Percentiles rank a stretch among this genome's conserved stretches.
Evolutionary conservation across 148 eudicot genomes (phyloP).

Genomic region (Talinum fruticosum): DNA sequence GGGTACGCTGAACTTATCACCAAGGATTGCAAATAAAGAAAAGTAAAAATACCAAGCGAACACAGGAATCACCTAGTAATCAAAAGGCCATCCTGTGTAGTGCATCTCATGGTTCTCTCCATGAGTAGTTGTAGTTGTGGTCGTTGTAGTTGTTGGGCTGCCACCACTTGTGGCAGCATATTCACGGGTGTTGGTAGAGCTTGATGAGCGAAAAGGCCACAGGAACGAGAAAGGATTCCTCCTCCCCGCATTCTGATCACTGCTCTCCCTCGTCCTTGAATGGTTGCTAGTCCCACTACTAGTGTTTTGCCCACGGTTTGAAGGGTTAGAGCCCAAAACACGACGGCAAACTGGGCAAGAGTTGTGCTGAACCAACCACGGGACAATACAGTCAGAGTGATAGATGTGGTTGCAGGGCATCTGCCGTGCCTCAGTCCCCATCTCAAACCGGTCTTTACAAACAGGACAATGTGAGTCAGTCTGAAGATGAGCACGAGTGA

Average conservation of each 20-base stretch:
- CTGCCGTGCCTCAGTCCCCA: constrained; percentile 74
- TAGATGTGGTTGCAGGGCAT: constrained; percentile 92
- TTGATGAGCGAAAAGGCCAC: constrained; percentile 81
- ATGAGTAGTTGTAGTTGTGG: constrained; percentile 13
- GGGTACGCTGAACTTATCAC: constrained; percentile 20
- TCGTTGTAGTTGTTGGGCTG: constrained; percentile 31
- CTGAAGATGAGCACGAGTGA: constrained; percentile 66
- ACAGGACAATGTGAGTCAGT: constrained; percentile 89
- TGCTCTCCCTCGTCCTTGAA: constrained; percentile 31
- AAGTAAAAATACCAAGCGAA: constrained; percentile 15
- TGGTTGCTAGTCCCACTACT: constrained; percentile 31
- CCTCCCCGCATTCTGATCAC: constrained; percentile 44
- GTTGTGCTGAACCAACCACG: constrained; percentile 93
- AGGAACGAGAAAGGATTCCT: constrained; percentile 69
- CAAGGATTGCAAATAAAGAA: constrained; percentile 25
- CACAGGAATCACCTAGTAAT: constrained; percentile 37
- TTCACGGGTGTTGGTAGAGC: constrained; percentile 34
- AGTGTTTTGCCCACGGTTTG: constrained; percentile 29
- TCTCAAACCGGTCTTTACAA: constrained; percentile 77
- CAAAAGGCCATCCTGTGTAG: constrained; percentile 63
- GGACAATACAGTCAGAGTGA: constrained; percentile 84
- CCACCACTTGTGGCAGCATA: constrained; percentile 35
- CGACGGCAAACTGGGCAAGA: constrained; percentile 95
- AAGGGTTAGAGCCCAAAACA: constrained; percentile 53
- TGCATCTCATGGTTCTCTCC: constrained; percentile 51